Evolutionary conservation across 2,329 filamentous ascomycete species (phyloP).

Genomic region (Neoarthrinium moseri): DNA sequence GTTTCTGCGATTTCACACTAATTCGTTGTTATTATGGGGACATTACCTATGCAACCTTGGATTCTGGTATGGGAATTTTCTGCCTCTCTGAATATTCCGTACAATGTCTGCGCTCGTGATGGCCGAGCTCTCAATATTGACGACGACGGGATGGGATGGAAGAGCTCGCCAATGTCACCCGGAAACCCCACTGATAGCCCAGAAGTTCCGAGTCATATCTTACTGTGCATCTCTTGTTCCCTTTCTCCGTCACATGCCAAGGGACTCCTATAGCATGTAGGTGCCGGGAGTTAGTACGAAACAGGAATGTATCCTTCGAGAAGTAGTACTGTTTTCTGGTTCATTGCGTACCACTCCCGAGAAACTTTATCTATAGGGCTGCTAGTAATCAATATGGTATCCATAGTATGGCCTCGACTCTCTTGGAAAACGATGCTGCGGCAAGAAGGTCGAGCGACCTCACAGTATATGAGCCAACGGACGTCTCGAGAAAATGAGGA

Average conservation of each 20-base stretch:
- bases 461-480: neutral
- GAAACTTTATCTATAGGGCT: neutral
- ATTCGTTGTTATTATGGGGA: too few species aligned
- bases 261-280: neutral
- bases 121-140: too few species aligned
- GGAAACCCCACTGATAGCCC: too few species aligned
- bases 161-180: too few species aligned
- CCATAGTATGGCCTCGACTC: neutral
- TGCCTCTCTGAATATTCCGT: too few species aligned
- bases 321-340: neutral
- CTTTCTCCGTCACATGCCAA: slow-evolving; percentile 1
- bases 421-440: neutral
- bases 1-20: too few species aligned
- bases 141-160: too few species aligned
- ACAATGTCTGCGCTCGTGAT: too few species aligned
- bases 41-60: too few species aligned
- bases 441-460: neutral
- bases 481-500: neutral
- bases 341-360: neutral
- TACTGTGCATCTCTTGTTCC: too few species aligned
- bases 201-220: too few species aligned
- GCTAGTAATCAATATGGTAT: neutral
- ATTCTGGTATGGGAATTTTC: too few species aligned
- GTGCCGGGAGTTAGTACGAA: neutral
- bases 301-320: slow-evolving; percentile 3